phyloP scores from a whole-genome alignment of 129 eudicot genomes.

The Gnaphalium uliginosum region DNA sequence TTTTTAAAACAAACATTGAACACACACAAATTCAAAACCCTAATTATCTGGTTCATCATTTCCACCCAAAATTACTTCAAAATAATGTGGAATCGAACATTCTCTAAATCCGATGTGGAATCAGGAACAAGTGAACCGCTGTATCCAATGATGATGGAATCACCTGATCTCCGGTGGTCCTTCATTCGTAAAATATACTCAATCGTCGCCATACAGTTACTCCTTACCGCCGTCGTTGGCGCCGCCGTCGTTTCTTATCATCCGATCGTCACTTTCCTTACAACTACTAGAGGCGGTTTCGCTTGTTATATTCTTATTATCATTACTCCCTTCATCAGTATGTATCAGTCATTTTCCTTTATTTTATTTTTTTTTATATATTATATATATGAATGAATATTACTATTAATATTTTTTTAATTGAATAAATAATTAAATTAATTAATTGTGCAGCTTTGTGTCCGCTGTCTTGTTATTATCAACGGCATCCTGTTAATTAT shows the following conservation, averaged over 20 bases:
- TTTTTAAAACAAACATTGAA: neutral
- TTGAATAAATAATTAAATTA: neutral
- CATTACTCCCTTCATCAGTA: conserved; percentile 74
- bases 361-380: neutral
- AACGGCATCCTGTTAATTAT: conserved; percentile 73
- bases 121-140: conserved; percentile 47
- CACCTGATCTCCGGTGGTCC: conserved; percentile 82
- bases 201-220: conserved; percentile 66
- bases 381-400: neutral
- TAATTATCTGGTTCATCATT: neutral
- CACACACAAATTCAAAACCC: neutral
- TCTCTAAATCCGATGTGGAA: conserved; percentile 62
- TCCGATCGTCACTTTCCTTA: conserved; percentile 57
- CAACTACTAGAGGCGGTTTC: conserved; percentile 63
- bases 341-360: neutral
- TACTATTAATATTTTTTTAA: too few relatives aligned
- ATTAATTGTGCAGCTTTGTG: conserved; percentile 57
- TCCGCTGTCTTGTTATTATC: conserved; percentile 71
- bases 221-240: conserved; percentile 73
- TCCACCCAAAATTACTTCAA: neutral
- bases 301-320: conserved; percentile 63
- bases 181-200: conserved; percentile 84
- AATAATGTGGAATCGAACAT: conserved; percentile 53
- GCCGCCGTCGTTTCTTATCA: conserved; percentile 63
- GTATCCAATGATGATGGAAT: conserved; percentile 73